Evolutionary conservation across 495 filamentous ascomycete genomes (phyloP).

Genomic region (Neohortaea acidophila): DNA sequence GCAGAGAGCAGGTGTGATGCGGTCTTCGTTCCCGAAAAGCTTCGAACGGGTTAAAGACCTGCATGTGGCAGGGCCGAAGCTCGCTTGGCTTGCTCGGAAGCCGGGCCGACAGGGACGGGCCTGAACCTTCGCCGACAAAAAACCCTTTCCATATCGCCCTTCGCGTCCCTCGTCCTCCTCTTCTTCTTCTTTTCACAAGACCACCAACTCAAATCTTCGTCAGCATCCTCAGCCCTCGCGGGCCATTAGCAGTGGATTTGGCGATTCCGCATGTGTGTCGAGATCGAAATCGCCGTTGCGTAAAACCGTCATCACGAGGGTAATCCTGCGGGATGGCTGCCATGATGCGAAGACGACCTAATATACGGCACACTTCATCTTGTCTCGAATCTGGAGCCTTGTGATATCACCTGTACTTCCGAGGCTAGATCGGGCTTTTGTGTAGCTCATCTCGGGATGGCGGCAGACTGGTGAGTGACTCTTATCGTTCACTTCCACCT

Average conservation of each 20-base stretch:
- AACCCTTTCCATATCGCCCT: no score
- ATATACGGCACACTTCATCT: constrained; percentile 52
- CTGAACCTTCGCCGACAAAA: no score
- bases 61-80: no score
- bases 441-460: neutral
- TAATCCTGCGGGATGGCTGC: constrained; percentile 43
- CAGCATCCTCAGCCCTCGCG: constrained; percentile 33
- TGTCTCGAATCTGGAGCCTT: constrained; percentile 5
- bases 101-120: no score
- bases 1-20: no score
- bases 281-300: constrained; percentile 61
- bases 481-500: neutral
- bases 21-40: no score
- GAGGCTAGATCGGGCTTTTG: constrained; percentile 7
- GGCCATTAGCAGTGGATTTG: constrained; percentile 49
- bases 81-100: no score
- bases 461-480: neutral
- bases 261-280: constrained; percentile 80
- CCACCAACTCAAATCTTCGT: constrained; percentile 91
- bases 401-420: constrained; percentile 3
- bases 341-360: constrained; percentile 99
- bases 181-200: constrained; percentile 44
- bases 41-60: no score
- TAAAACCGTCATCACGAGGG: constrained; percentile 99
- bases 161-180: constrained; percentile 3